Conservation (phyloP, 352 stramenopile species). For the Globisporangium megalacanthum region DNA sequence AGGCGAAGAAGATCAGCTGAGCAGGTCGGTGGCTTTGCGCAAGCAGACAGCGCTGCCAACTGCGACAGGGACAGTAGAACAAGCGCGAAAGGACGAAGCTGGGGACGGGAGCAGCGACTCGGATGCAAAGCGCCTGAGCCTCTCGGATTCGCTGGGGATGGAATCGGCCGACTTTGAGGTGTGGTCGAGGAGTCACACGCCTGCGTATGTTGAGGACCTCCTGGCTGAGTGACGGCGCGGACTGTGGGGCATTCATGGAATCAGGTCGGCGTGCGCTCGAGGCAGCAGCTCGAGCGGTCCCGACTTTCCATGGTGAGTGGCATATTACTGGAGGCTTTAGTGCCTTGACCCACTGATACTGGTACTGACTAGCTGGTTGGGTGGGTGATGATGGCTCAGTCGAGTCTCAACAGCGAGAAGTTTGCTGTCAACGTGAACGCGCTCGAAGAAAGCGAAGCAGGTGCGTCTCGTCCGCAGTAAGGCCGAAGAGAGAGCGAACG, state of each 20-base stretch:
- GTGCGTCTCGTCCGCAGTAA: conserved; percentile 14
- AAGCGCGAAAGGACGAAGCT: background rate
- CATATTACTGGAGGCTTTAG: background rate
- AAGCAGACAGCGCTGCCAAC: background rate
- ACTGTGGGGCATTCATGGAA: background rate
- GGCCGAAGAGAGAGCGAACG: background rate
- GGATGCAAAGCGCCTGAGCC: conserved; percentile 26
- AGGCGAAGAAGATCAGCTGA: too few relatives aligned
- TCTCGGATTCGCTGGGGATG: conserved; percentile 72
- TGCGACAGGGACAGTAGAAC: conserved; percentile 7
- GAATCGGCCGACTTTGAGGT: conserved; percentile 80
- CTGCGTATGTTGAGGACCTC: background rate
- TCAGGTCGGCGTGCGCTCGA: conserved; percentile 48
- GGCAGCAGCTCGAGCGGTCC: conserved; percentile 33
- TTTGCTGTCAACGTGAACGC: conserved; percentile 64
- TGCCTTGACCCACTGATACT: too few relatives aligned
- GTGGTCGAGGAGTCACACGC: background rate
- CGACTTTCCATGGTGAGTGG: conserved; percentile 43
- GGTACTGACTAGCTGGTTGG: background rate
- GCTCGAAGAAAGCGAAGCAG: conserved; percentile 35
- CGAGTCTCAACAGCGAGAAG: conserved; percentile 69
- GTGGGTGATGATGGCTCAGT: conserved; percentile 20
- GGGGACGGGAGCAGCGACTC: conserved; percentile 13
- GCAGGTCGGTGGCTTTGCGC: background rate
- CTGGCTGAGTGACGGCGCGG: background rate